Percentiles rank a stretch among this genome's conserved stretches.
Conservation (phyloP, 805 yeast genomes). For the Myxozyma mucilagina region DNA sequence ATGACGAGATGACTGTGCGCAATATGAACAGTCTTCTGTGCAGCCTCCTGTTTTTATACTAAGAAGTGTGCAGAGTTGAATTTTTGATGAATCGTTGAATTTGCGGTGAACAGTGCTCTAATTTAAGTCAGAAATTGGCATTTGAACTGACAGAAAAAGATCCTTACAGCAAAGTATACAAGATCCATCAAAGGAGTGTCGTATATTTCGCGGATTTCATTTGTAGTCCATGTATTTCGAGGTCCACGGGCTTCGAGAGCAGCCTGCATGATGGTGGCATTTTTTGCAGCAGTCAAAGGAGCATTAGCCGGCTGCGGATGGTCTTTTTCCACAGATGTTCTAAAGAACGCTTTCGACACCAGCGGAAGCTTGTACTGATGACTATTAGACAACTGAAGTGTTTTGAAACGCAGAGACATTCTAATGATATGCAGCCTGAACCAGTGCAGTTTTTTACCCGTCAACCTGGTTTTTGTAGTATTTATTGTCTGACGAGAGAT, state of each 20-base stretch:
- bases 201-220: slow-evolving; percentile 61
- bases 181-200: slow-evolving; percentile 66
- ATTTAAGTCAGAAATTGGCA: not conserved
- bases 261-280: not conserved
- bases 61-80: slow-evolving; percentile 73
- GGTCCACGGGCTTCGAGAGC: slow-evolving; percentile 18
- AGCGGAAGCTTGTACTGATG: not conserved
- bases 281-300: not conserved
- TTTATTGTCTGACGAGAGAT: too few relatives aligned
- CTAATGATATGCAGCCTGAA: too few relatives aligned
- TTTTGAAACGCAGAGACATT: too few relatives aligned
- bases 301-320: not conserved
- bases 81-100: slow-evolving; percentile 66
- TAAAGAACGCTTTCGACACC: not conserved
- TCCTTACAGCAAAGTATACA: slow-evolving; percentile 48
- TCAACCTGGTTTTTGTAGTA: too few relatives aligned
- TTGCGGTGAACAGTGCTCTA: slow-evolving; percentile 51
- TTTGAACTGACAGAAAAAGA: not conserved
- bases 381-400: too few relatives aligned
- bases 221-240: slow-evolving; percentile 55
- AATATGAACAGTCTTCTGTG: slow-evolving; percentile 77
- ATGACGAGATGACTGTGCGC: slow-evolving; percentile 72
- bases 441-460: too few relatives aligned
- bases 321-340: slow-evolving; percentile 4
- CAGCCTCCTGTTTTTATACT: slow-evolving; percentile 81